These are phyloP conservation scores for Letharia columbiana DNA, from an alignment of 495 filamentous ascomycete species.

Conservation along the genomic window DNA sequence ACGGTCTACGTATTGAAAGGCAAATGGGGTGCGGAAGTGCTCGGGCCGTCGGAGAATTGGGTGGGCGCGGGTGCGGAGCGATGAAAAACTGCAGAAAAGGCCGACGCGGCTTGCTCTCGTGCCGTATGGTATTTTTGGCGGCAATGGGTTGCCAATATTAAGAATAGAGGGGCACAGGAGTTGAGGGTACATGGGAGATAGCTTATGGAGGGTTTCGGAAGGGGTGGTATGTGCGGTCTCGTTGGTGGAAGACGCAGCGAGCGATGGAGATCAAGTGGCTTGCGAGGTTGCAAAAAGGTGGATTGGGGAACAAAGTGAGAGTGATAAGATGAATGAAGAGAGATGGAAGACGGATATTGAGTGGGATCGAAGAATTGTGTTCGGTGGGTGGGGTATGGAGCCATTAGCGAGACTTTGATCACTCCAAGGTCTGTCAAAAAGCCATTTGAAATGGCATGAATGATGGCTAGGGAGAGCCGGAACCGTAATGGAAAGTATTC, in stretches of 20 bases:
- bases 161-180: too few species aligned
- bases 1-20: conserved; percentile 47
- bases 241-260: too few species aligned
- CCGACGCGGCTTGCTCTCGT: not conserved
- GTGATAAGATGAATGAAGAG: not conserved
- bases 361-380: too few species aligned
- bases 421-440: too few species aligned
- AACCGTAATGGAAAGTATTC: too few species aligned
- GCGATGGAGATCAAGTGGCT: conserved; percentile 15
- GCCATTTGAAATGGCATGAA: not conserved
- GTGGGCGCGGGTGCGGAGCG: conserved; percentile 26
- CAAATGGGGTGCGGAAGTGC: conserved; percentile 31
- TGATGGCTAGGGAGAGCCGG: not conserved
- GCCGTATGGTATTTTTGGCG: conserved; percentile 2
- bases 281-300: conserved; percentile 33
- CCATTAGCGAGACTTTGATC: not conserved
- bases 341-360: not conserved
- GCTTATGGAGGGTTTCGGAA: conserved; percentile 32
- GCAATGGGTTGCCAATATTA: not conserved
- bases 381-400: not conserved
- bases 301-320: conserved; percentile 15
- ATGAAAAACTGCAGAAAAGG: not conserved
- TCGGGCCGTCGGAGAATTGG: conserved; percentile 36
- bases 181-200: too few species aligned
- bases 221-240: too few species aligned